Evolutionary conservation across 257 asterid genomes (phyloP).

Genomic region (Plantago ovata): DNA sequence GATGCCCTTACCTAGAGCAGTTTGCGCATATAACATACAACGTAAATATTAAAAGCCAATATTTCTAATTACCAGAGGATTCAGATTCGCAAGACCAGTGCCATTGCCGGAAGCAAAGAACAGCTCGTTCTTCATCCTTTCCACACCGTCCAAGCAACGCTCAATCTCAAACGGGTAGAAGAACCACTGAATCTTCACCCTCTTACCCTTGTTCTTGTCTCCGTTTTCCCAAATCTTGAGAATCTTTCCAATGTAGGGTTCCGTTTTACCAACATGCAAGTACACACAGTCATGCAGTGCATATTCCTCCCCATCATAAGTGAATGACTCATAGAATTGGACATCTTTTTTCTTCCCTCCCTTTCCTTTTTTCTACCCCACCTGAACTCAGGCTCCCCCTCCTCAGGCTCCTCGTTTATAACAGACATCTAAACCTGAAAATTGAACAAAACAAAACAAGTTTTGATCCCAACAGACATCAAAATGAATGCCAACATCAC

Average conservation of each 20-base stretch:
- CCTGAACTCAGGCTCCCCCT: slow-evolving; percentile 36
- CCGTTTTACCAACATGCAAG: slow-evolving; percentile 42
- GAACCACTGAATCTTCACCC: slow-evolving; percentile 80
- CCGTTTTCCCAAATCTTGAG: slow-evolving; percentile 62
- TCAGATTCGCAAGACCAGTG: slow-evolving; percentile 50
- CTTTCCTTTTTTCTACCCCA: slow-evolving; percentile 58
- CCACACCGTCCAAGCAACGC: slow-evolving; percentile 32
- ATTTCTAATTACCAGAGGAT: slow-evolving; percentile 80
- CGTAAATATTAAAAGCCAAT: background rate
- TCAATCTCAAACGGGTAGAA: slow-evolving; percentile 69
- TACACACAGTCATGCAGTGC: slow-evolving; percentile 56
- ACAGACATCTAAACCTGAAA: no score
- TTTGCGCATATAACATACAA: background rate
- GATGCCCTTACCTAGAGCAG: no score
- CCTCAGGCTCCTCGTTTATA: no score
- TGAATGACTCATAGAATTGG: slow-evolving; percentile 64
- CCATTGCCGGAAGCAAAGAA: slow-evolving; percentile 88
- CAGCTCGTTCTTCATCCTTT: slow-evolving; percentile 51
- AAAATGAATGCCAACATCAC: no score
- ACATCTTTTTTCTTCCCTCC: slow-evolving; percentile 49
- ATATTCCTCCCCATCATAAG: slow-evolving; percentile 65
- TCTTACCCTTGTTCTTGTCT: slow-evolving; percentile 41
- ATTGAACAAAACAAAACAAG: no score
- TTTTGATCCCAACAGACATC: no score
- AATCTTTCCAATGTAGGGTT: slow-evolving; percentile 68